These are phyloP conservation scores for Peniophora sp. DNA, from an alignment of 1,284 basidiomycete species.

Conservation along the genomic window DNA sequence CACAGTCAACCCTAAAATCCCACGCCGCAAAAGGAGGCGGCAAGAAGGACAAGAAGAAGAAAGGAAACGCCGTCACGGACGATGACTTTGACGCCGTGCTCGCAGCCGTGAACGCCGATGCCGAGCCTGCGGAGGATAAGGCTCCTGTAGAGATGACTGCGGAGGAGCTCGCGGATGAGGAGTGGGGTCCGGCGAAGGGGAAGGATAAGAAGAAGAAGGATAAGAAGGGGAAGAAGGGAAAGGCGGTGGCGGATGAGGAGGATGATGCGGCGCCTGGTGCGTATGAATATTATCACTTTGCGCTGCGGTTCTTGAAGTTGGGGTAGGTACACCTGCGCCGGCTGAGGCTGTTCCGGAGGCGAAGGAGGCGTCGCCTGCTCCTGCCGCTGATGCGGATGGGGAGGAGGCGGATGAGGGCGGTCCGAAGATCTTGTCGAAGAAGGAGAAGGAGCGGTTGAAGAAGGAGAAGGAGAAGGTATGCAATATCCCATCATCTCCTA, in stretches of 20 bases:
- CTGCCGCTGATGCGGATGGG: conserved; percentile 33
- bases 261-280: conserved; percentile 24
- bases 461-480: conserved; percentile 88
- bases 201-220: conserved; percentile 49
- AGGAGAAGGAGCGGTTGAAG: conserved; percentile 91
- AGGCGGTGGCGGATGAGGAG: conserved; percentile 28
- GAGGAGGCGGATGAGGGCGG: conserved; percentile 34
- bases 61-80: conserved; percentile 14
- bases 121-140: conserved; percentile 22
- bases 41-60: conserved; percentile 56
- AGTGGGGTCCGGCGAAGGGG: conserved; percentile 54
- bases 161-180: conserved; percentile 61
- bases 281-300: conserved; percentile 11
- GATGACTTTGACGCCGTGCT: conserved; percentile 27
- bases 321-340: conserved; percentile 15
- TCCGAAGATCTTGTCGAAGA: conserved; percentile 71
- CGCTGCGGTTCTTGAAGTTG: too few species aligned
- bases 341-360: conserved; percentile 19
- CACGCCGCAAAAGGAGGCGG: conserved; percentile 39
- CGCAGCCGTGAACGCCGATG: conserved; percentile 25
- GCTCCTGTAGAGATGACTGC: conserved; percentile 44
- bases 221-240: conserved; percentile 50
- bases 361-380: conserved; percentile 16
- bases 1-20: conserved; percentile 33
- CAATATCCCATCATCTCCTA: conserved; percentile 1